A percentile compares a stretch with the other conserved stretches of the same genome.
These are phyloP conservation scores for Fusarium miscanthi DNA, from an alignment of 2,329 filamentous ascomycete species.

Conservation along the genomic window DNA sequence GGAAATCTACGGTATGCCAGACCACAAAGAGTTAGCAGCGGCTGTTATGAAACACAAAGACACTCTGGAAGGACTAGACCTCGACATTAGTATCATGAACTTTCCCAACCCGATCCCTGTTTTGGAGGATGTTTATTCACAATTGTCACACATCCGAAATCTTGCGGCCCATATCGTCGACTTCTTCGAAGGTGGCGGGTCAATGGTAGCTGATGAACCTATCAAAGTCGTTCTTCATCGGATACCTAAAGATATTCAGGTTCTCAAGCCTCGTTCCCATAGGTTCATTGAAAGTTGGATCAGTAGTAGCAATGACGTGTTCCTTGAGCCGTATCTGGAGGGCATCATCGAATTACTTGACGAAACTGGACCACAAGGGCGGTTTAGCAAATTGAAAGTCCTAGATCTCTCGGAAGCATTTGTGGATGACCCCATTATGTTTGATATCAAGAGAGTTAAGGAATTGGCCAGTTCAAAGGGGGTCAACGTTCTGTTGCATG, in stretches of 20 bases:
- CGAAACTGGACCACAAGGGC: not conserved
- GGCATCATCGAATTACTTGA: not conserved
- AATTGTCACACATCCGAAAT: accelerated
- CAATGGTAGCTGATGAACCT: accelerated
- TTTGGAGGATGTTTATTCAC: accelerated
- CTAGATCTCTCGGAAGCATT: not conserved
- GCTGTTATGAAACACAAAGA: not conserved
- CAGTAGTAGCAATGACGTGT: not conserved
- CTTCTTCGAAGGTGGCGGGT: not conserved
- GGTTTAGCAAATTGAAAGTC: not conserved
- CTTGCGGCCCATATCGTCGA: not conserved
- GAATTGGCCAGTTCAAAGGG: accelerated
- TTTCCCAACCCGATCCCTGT: not conserved
- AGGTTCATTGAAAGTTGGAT: accelerated
- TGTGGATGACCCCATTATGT: not conserved
- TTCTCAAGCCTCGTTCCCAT: not conserved
- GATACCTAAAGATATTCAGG: not conserved
- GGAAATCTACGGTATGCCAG: not conserved
- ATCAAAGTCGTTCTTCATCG: not conserved
- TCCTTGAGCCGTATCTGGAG: not conserved
- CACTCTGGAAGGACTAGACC: not conserved
- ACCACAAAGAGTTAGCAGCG: not conserved
- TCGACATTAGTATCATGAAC: accelerated
- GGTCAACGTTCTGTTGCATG: not conserved
- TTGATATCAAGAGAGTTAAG: not conserved